These are phyloP conservation scores for Escovopsis weberi DNA, from an alignment of 2,329 filamentous ascomycete species.

Conservation along the genomic window DNA sequence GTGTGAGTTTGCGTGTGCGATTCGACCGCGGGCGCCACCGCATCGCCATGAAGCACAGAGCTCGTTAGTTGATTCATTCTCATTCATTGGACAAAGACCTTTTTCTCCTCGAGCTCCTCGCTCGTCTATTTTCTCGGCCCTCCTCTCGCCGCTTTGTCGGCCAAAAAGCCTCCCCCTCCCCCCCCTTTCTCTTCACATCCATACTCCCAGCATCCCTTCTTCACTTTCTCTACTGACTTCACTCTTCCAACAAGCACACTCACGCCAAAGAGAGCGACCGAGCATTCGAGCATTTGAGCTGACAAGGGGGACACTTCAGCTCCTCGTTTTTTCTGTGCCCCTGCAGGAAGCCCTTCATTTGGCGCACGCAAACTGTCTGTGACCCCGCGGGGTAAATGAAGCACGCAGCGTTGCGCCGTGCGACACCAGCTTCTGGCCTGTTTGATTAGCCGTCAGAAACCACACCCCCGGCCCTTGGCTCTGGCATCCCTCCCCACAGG, in stretches of 20 bases:
- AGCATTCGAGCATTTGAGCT: no score
- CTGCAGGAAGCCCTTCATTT: conserved; percentile 1
- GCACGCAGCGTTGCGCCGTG: conserved; percentile 2
- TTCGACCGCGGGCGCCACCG: background rate
- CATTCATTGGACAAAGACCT: no score
- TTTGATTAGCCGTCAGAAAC: conserved; percentile 4
- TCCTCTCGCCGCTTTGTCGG: background rate
- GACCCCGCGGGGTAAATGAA: conserved; percentile 5
- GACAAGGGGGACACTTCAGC: conserved; percentile 1
- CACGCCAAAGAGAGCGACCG: background rate
- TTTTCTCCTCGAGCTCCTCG: no score
- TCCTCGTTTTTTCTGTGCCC: background rate
- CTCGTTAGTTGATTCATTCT: background rate
- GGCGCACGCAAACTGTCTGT: conserved; percentile 3
- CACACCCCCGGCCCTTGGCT: background rate
- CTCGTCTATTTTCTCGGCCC: no score
- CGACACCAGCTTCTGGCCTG: conserved; percentile 5
- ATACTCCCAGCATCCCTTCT: background rate
- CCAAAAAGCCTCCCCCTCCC: background rate
- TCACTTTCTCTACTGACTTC: background rate
- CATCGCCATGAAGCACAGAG: background rate
- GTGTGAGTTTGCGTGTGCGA: background rate
- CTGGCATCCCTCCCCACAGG: background rate
- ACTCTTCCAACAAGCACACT: background rate
- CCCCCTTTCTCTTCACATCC: background rate